Percentiles rank a stretch among this genome's conserved stretches.
These are phyloP conservation scores for Porogramme epimiltina DNA, from an alignment of 1,284 basidiomycete species.

Conservation along the genomic window DNA sequence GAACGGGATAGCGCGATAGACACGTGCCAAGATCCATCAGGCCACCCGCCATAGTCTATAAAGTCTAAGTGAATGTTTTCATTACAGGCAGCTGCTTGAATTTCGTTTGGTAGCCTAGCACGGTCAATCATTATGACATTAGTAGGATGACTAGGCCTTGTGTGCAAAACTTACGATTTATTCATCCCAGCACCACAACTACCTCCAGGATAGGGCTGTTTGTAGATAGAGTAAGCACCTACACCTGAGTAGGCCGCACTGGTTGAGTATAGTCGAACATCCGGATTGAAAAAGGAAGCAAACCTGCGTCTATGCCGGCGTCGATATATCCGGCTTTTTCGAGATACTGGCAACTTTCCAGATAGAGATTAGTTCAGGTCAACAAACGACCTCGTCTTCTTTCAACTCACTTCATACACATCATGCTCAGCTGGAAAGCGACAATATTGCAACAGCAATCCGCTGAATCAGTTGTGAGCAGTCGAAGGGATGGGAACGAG, in stretches of 20 bases:
- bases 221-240: slow-evolving; percentile 6
- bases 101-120: slow-evolving; percentile 6
- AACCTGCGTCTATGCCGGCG: slow-evolving; percentile 16
- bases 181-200: neutral
- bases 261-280: no score
- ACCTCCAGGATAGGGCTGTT: neutral
- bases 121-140: no score
- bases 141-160: neutral
- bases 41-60: slow-evolving; percentile 15
- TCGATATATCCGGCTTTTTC: neutral
- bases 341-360: slow-evolving; percentile 21
- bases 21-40: no score
- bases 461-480: neutral
- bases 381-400: neutral
- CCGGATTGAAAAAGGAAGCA: neutral
- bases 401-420: slow-evolving; percentile 19
- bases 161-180: neutral
- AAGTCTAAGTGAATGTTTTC: slow-evolving; percentile 13
- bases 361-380: no score
- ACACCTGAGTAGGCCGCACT: neutral
- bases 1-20: no score
- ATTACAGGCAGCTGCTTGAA: slow-evolving; percentile 16
- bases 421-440: slow-evolving; percentile 23
- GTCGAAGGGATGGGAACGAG: neutral
- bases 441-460: slow-evolving; percentile 22